Evolutionary conservation across 805 yeast genomes (phyloP).

Genomic region (Metschnikowia lachancei): DNA sequence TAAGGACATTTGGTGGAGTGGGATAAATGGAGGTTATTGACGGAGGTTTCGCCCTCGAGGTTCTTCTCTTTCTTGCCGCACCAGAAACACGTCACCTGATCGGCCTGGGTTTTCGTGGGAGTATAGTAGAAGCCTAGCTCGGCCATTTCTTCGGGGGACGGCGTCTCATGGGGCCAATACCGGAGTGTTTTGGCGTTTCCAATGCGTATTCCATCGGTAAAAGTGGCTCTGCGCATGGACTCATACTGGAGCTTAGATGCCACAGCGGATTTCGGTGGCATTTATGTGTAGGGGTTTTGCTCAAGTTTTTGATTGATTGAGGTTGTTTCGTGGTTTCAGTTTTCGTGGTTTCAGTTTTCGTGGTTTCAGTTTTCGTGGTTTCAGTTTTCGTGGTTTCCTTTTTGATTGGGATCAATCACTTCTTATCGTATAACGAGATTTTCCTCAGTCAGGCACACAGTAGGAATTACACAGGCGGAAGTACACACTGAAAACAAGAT

Average conservation of each 20-base stretch:
- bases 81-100: conserved; percentile 55
- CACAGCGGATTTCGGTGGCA: conserved; percentile 12
- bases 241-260: conserved; percentile 22
- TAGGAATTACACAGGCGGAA: no score
- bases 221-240: conserved; percentile 24
- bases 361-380: neutral
- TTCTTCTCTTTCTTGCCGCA: conserved; percentile 44
- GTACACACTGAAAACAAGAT: no score
- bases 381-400: neutral
- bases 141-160: conserved; percentile 41
- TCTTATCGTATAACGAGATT: no score
- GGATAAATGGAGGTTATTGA: conserved; percentile 21
- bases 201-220: conserved; percentile 20
- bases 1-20: conserved; percentile 21
- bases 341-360: neutral
- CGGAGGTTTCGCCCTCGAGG: conserved; percentile 18
- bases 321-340: neutral
- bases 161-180: conserved; percentile 25
- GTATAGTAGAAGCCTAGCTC: conserved; percentile 60
- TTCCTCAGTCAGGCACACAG: no score
- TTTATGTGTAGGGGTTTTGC: neutral
- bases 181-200: conserved; percentile 23
- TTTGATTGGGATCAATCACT: no score
- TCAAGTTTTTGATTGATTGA: neutral
- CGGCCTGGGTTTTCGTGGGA: conserved; percentile 46